Evolutionary conservation across 2,329 filamentous ascomycete species (phyloP).

Genomic region (Microascus cirrosus): DNA sequence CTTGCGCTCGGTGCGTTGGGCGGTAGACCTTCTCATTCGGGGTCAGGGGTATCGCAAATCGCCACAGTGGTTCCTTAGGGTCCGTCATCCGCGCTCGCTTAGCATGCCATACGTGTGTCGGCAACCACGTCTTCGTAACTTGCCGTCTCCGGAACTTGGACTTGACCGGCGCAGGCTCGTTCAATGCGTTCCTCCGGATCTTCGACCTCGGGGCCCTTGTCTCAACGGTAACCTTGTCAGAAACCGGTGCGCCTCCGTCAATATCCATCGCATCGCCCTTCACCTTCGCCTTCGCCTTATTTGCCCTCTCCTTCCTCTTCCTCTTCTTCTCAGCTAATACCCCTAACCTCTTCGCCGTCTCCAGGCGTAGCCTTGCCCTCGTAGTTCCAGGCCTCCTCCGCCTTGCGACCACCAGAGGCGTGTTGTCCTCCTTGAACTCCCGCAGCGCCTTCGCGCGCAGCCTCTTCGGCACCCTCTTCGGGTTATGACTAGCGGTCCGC

Average conservation of each 20-base stretch:
- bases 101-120: conserved; percentile 87
- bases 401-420: conserved; percentile 61
- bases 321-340: conserved; percentile 47
- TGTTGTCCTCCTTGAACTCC: conserved; percentile 85
- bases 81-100: conserved; percentile 85
- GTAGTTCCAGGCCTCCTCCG: conserved; percentile 50
- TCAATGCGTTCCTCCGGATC: conserved; percentile 59
- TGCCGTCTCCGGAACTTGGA: conserved; percentile 78
- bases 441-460: conserved; percentile 56
- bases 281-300: conserved; percentile 17
- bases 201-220: conserved; percentile 43
- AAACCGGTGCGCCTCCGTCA: conserved; percentile 3
- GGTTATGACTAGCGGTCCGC: conserved; percentile 90
- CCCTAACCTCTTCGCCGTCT: conserved; percentile 63
- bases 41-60: conserved; percentile 74
- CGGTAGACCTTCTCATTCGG: conserved; percentile 86
- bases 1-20: conserved; percentile 70
- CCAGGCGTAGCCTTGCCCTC: conserved; percentile 53
- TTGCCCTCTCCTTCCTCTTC: conserved; percentile 21
- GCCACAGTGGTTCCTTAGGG: conserved; percentile 72
- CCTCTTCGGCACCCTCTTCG: conserved; percentile 73
- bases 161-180: conserved; percentile 41
- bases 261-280: conserved; percentile 6
- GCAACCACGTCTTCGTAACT: conserved; percentile 81
- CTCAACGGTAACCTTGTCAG: conserved; percentile 5